These are phyloP conservation scores for Globisporangium yorkense DNA, from an alignment of 352 stramenopile genomes.

Conservation along the genomic window DNA sequence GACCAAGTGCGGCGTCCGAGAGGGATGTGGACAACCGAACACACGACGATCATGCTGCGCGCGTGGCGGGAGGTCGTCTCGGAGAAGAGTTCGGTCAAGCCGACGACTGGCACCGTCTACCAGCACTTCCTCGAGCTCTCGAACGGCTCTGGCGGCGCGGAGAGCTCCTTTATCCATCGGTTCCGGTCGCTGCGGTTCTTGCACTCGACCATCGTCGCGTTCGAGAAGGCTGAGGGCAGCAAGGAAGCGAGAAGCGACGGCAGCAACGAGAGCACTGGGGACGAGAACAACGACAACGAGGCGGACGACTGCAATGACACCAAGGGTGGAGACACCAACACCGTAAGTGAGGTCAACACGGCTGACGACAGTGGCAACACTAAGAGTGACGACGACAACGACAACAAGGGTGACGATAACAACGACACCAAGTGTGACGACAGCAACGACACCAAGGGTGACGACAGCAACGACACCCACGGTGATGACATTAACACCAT, in stretches of 20 bases:
- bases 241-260: background rate
- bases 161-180: slow-evolving; percentile 1
- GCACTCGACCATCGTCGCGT: background rate
- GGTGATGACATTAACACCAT: background rate
- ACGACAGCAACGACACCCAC: no score
- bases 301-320: background rate
- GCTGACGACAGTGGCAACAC: background rate
- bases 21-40: background rate
- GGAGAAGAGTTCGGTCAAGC: background rate
- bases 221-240: background rate
- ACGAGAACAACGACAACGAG: background rate
- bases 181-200: slow-evolving; percentile 1
- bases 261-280: background rate
- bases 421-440: background rate
- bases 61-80: background rate
- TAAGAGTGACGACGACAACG: background rate
- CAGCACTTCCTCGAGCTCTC: background rate
- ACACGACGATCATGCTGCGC: background rate
- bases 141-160: background rate
- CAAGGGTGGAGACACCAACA: no score
- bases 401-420: background rate
- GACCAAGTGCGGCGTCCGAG: background rate
- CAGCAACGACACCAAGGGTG: background rate
- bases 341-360: background rate
- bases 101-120: slow-evolving; percentile 1